Evolutionary conservation across 2,329 filamentous ascomycete genomes (phyloP).

Genomic region (Orbilia blumenaviensis): DNA sequence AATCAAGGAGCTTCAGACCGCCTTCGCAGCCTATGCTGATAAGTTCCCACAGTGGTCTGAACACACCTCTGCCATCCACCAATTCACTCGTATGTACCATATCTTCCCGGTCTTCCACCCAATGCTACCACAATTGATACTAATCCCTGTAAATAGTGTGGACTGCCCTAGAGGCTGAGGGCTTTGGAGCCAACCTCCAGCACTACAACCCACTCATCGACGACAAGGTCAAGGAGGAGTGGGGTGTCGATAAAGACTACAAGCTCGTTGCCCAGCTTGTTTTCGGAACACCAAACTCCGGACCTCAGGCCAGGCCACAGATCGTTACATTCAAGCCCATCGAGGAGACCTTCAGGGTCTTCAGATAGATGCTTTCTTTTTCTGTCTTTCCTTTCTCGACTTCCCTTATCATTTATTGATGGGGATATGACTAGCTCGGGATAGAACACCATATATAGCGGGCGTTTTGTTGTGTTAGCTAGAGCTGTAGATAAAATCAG

Average conservation of each 20-base stretch:
- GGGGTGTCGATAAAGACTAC: constrained; percentile 77
- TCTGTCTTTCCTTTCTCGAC: too few species aligned
- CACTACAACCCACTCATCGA: constrained; percentile 92
- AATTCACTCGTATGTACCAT: constrained; percentile 68
- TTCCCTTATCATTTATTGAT: background rate
- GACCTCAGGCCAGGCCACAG: constrained; percentile 67
- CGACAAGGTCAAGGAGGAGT: constrained; percentile 73
- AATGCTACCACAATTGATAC: background rate
- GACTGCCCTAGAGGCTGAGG: constrained; percentile 83
- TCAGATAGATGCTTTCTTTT: constrained; percentile 18
- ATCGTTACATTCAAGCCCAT: constrained; percentile 67
- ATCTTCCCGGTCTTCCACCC: background rate
- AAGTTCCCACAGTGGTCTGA: constrained; percentile 79
- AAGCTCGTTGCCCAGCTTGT: constrained; percentile 83
- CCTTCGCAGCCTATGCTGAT: constrained; percentile 78
- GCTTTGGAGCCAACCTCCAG: constrained; percentile 87
- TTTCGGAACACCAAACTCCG: constrained; percentile 73
- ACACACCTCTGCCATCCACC: constrained; percentile 83
- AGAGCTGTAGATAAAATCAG: background rate
- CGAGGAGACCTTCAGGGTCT: constrained; percentile 62
- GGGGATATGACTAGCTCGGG: background rate
- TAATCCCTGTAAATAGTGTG: constrained; percentile 66
- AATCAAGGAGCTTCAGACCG: constrained; percentile 72
- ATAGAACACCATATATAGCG: constrained; percentile 9
- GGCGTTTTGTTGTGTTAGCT: background rate